Evolutionary conservation across 345 rosid species (phyloP), one percentile per base, ranked within the genome.

Genomic region (Schrenkiella parvula): DNA sequence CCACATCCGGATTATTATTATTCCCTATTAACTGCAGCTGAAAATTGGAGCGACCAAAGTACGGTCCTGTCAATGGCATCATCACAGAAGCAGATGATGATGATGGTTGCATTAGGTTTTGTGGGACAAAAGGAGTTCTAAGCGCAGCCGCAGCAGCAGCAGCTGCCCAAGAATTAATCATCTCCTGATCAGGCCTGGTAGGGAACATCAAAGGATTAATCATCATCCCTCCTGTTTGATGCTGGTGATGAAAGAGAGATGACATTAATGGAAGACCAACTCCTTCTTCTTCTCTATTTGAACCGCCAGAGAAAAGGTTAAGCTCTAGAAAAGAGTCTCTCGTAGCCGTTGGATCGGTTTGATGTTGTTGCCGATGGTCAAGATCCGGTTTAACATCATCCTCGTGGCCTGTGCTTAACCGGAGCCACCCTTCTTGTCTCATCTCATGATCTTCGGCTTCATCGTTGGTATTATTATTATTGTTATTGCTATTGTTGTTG

Each of bases 401-500:
- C 50, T 68, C 75, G 10, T 81, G 80, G 3, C 97, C 98, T 71
- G 88, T 78, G 71, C 98, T 69, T 77, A 95, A 79, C 74, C 84
- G 92, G 22, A 95, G 91, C 99, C 99, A 95, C 12, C 85, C 88
- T 71, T 75, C 61, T 72, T 82, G 52, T 67, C 77, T 61, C 74
- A 56, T 80, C 78, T 61, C 77, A 14, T 72, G 64, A 44, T 56
- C 37, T 61, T 56, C 68, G 50, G 26, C 39, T 18, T 56, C 61
- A 2, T 38, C 37, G 55, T 22, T 53, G 4, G 61, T 68, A 7
- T 42, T 18, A 15, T 42, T 60, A 13, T 19, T 66, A 13, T 42
- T 62, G 14, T 50, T 57, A 13, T 32, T 64, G 21, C 41, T 26
- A 17, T 32, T 68, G 43, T 51, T 60, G 61, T 41, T 64, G 72